phyloP scores from a whole-genome alignment of 1,284 basidiomycete species.

The Ustilago trichophora region DNA sequence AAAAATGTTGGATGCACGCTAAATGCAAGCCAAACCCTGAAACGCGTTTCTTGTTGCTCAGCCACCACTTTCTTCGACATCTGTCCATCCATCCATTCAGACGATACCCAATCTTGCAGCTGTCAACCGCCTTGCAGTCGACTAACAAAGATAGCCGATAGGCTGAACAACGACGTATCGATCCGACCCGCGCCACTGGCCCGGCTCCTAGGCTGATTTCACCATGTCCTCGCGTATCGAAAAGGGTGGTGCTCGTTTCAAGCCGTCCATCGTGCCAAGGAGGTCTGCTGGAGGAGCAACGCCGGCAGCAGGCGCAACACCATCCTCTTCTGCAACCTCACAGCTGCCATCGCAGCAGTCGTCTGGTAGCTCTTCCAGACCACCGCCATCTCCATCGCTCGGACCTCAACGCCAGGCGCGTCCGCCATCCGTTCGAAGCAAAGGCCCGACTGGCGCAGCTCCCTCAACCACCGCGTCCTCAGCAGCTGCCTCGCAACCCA shows the following conservation, averaged over 20 bases:
- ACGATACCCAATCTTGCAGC: no score
- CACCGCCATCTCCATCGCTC: slow-evolving; percentile 21
- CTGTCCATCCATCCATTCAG: slow-evolving; percentile 1
- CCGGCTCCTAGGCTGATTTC: not conserved
- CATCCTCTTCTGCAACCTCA: slow-evolving; percentile 1
- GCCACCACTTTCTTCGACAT: slow-evolving; percentile 4
- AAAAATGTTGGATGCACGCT: no score
- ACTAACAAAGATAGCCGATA: no score
- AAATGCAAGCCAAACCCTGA: slow-evolving; percentile 23
- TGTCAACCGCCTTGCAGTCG: no score
- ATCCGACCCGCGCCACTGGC: not conserved
- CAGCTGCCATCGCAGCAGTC: slow-evolving; percentile 12
- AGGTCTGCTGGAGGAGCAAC: slow-evolving; percentile 15
- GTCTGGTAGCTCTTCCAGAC: not conserved
- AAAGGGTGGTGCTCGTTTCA: slow-evolving; percentile 50
- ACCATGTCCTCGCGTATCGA: slow-evolving; percentile 51
- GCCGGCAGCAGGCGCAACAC: not conserved
- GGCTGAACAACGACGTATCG: no score
- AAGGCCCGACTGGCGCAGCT: not conserved
- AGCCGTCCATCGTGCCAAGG: slow-evolving; percentile 47
- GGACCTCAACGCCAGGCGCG: slow-evolving; percentile 7
- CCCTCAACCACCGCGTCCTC: not conserved
- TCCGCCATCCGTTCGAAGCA: slow-evolving; percentile 20
- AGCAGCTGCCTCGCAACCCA: not conserved
- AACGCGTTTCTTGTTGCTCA: slow-evolving; percentile 4